phyloP scores from a whole-genome alignment of 805 yeast species.

The Pichia nanzhaoensis region DNA sequence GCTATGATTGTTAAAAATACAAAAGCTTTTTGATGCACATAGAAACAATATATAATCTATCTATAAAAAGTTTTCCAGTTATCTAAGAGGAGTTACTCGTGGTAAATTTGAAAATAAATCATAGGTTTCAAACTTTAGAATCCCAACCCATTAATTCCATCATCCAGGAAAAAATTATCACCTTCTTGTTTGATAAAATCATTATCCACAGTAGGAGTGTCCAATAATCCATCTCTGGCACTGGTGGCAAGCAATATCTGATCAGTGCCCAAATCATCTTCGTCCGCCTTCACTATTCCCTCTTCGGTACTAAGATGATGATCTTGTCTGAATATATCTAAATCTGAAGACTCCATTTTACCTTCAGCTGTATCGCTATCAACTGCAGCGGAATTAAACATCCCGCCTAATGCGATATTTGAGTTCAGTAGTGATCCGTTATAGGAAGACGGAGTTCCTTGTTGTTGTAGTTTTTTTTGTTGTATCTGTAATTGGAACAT shows the following conservation, averaged over 20 bases:
- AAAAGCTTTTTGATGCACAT: neutral
- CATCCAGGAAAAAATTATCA: slow-evolving; percentile 7
- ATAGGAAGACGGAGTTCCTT: neutral
- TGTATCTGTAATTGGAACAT: slow-evolving; percentile 1
- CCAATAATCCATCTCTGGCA: slow-evolving; percentile 1
- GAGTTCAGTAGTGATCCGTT: slow-evolving; percentile 1
- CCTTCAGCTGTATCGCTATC: slow-evolving; percentile 12
- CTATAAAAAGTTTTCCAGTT: too few species aligned
- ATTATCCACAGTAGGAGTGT: slow-evolving; percentile 4
- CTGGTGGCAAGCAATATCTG: neutral
- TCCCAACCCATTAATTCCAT: slow-evolving; percentile 8
- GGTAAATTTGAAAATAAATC: too few species aligned
- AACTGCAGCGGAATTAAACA: slow-evolving; percentile 11
- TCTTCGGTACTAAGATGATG: slow-evolving; percentile 1
- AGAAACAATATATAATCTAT: neutral
- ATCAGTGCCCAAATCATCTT: neutral
- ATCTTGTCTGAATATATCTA: slow-evolving; percentile 11
- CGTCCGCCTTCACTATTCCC: neutral
- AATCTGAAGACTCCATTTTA: slow-evolving; percentile 11
- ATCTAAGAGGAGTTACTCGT: too few species aligned
- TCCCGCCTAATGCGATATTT: slow-evolving; percentile 7
- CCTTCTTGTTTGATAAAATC: slow-evolving; percentile 5
- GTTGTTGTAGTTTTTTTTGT: slow-evolving; percentile 5
- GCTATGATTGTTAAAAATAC: too few species aligned
- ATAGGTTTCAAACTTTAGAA: neutral